phyloP scores from a whole-genome alignment of 352 stramenopile species.

The Globisporangium acanthophoron region DNA sequence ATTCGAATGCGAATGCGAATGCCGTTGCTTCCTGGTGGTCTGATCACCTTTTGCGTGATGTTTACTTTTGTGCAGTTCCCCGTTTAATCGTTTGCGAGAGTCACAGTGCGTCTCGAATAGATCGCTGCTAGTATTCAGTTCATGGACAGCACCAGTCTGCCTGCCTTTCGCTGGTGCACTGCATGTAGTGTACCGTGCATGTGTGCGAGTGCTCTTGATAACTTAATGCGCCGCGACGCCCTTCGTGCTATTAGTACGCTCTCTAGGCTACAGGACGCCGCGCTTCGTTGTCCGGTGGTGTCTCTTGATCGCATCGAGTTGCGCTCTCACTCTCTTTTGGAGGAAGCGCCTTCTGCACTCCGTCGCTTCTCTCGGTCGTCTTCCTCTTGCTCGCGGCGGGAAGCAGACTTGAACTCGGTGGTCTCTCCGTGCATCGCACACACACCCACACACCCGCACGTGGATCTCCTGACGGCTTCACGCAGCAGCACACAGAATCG shows the following conservation, averaged over 20 bases:
- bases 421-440: not conserved
- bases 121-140: not conserved
- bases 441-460: not conserved
- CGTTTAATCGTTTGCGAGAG: not conserved
- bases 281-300: slow-evolving; percentile 1
- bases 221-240: not conserved
- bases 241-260: slow-evolving; percentile 1
- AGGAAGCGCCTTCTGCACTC: not conserved
- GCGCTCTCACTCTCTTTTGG: not conserved
- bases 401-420: not conserved
- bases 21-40: not conserved
- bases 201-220: not conserved
- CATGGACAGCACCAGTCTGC: no score
- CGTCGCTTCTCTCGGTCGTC: not conserved
- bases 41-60: not conserved
- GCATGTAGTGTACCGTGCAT: no score
- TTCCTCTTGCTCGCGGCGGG: not conserved
- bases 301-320: not conserved
- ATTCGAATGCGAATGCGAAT: not conserved
- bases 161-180: no score
- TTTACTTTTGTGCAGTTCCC: not conserved
- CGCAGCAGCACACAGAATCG: not conserved
- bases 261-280: slow-evolving; percentile 1
- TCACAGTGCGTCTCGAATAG: not conserved
- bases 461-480: not conserved